phyloP scores from a whole-genome alignment of 169 alveolate species.

The Plasmodium knowlesi region DNA sequence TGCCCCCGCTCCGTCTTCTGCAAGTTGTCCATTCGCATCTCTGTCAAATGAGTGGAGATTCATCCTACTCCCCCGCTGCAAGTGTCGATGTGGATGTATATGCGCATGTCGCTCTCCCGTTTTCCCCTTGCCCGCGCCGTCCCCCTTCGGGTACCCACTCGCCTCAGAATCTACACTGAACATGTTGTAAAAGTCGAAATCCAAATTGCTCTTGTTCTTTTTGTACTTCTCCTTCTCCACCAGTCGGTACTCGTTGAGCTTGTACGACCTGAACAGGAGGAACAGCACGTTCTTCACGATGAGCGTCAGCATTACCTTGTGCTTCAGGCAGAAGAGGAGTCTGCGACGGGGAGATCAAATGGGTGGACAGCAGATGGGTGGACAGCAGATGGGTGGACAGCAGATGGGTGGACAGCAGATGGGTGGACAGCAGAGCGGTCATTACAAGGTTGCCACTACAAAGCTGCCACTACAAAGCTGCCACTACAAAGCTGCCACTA shows the following conservation, averaged over 20 bases:
- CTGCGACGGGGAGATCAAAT: neutral
- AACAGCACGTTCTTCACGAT: conserved; percentile 53
- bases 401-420: too few relatives aligned
- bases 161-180: conserved; percentile 9
- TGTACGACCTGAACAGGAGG: conserved; percentile 52
- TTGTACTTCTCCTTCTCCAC: conserved; percentile 66
- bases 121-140: neutral
- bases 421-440: too few relatives aligned
- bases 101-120: neutral
- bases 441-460: too few relatives aligned
- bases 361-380: too few relatives aligned
- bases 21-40: neutral
- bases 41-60: neutral
- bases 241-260: conserved; percentile 47
- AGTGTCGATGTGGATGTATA: neutral
- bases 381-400: too few relatives aligned
- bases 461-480: too few relatives aligned
- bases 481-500: too few relatives aligned
- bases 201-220: conserved; percentile 59
- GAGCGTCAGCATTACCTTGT: conserved; percentile 41
- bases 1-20: neutral
- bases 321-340: conserved; percentile 35
- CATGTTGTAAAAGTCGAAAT: conserved; percentile 26
- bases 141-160: neutral
- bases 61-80: neutral